Evolutionary conservation across 345 rosid species (phyloP), one percentile per base, ranked within the genome.

Genomic region (Moricandia arvensis): DNA sequence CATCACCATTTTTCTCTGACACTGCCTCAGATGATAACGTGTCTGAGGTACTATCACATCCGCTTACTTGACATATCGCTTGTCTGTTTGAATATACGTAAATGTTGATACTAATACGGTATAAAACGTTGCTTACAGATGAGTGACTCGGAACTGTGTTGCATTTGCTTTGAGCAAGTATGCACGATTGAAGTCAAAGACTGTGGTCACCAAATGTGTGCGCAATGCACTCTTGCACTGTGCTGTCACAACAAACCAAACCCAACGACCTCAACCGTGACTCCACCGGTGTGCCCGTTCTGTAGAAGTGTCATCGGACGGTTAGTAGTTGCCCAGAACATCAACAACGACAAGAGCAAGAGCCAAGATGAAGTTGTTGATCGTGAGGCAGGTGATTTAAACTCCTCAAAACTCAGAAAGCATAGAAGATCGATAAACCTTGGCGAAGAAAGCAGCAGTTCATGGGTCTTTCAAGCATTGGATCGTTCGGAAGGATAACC

Each of bases 191-290:
- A 93, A 87, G 98, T 96, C 3, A 87, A 89, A 69, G 83, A 80
- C 76, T 96, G 99, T 12, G 93, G 98, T 51, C 99, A 96, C 80
- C 99, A 91, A 80, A 89, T 96, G 98, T 96, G 99, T 74, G 99
- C 99, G 33, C 94, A 87, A 47, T 96, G 99, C 87, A 93, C 95
- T 0, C 85, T 96, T 13, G 91, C 98, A 57, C 85, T 96, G 8
- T 96, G 99, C 75, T 96, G 99, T 80, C 94, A 96, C 80, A 93
- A 91, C 86, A 96, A 96, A 76, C 99, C 99, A 0, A 91, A 93
- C 87, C 99, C 99, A n/a, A 85, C 96, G 12, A 93, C 91, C 0
- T 83, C 90, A 8, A 67, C 71, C 2, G 71, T 80, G 49, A 80
- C 72, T 45, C 94, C 97, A 66, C 98, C 98, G 0, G 97, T 88